phyloP scores from a whole-genome alignment of 2,329 filamentous ascomycete species.

The Penicillium paneum region DNA sequence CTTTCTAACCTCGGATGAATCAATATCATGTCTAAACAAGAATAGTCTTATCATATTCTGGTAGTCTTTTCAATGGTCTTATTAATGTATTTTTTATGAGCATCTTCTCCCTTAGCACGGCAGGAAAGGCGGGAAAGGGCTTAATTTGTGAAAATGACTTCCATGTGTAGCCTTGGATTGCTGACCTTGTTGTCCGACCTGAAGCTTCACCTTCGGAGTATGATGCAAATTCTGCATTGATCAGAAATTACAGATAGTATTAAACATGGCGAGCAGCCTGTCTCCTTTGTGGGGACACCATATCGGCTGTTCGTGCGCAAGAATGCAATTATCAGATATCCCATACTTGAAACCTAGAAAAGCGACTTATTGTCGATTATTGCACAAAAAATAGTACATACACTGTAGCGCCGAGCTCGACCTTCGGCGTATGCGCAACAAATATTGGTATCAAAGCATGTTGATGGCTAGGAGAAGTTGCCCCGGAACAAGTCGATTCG shows the following conservation, averaged over 20 bases:
- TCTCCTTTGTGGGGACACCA: background rate
- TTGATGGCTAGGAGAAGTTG: slow-evolving; percentile 8
- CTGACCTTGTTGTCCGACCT: background rate
- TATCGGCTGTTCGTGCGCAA: background rate
- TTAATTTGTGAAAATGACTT: background rate
- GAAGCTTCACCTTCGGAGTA: background rate
- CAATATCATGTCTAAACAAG: background rate
- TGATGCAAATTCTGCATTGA: background rate
- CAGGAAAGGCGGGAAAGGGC: too few species aligned
- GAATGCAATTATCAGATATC: background rate
- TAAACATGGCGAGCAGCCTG: background rate
- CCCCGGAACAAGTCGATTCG: slow-evolving; percentile 1
- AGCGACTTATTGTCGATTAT: slow-evolving; percentile 22
- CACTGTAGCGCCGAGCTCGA: slow-evolving; percentile 20
- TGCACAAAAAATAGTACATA: slow-evolving; percentile 28
- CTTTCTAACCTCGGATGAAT: background rate
- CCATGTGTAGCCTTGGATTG: background rate
- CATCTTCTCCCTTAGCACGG: too few species aligned
- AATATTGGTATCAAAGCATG: slow-evolving; percentile 28
- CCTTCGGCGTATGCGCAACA: slow-evolving; percentile 16
- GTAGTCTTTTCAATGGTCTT: too few species aligned
- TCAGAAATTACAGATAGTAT: background rate
- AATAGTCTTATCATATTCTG: too few species aligned
- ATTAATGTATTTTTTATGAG: too few species aligned
- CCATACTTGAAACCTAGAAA: slow-evolving; percentile 14